Evolutionary conservation across 352 stramenopile genomes (phyloP).

Genomic region (Peronospora tabacina): DNA sequence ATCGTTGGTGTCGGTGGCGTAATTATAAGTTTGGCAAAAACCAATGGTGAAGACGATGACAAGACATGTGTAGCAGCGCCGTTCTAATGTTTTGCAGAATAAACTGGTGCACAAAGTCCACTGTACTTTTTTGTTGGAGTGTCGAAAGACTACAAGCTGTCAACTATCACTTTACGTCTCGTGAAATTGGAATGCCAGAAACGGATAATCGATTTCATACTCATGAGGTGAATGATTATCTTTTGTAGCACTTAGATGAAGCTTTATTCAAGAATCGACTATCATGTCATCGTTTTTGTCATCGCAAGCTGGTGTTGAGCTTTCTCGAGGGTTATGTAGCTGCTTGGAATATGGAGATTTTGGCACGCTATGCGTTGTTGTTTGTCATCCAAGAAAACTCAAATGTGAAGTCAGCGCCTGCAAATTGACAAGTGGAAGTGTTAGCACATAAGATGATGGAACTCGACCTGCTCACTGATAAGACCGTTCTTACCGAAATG

Average conservation of each 20-base stretch:
- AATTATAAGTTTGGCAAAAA: slow-evolving; percentile 5
- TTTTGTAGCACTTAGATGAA: too few relatives aligned
- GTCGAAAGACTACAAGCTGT: too few relatives aligned
- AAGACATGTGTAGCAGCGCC: slow-evolving; percentile 35
- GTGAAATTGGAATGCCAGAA: too few relatives aligned
- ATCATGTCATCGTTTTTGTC: too few relatives aligned
- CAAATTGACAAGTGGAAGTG: background rate
- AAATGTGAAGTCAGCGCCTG: slow-evolving; percentile 25
- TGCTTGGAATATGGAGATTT: background rate
- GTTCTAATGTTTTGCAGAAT: slow-evolving; percentile 26
- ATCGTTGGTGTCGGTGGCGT: slow-evolving; percentile 8
- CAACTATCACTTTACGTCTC: too few relatives aligned
- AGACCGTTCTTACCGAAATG: slow-evolving; percentile 17
- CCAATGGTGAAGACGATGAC: slow-evolving; percentile 42
- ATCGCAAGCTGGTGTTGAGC: too few relatives aligned
- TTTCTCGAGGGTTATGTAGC: background rate
- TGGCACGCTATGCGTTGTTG: background rate
- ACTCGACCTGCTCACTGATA: background rate
- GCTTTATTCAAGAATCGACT: too few relatives aligned
- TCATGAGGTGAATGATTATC: too few relatives aligned
- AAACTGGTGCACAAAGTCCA: too few relatives aligned
- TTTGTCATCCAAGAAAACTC: slow-evolving; percentile 15
- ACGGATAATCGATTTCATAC: too few relatives aligned
- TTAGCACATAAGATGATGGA: background rate
- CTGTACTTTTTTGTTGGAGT: too few relatives aligned